Evolutionary conservation across 441 rosid genomes (phyloP), one percentile per base, ranked within the genome.

Genomic region (Erodium moschatum): DNA sequence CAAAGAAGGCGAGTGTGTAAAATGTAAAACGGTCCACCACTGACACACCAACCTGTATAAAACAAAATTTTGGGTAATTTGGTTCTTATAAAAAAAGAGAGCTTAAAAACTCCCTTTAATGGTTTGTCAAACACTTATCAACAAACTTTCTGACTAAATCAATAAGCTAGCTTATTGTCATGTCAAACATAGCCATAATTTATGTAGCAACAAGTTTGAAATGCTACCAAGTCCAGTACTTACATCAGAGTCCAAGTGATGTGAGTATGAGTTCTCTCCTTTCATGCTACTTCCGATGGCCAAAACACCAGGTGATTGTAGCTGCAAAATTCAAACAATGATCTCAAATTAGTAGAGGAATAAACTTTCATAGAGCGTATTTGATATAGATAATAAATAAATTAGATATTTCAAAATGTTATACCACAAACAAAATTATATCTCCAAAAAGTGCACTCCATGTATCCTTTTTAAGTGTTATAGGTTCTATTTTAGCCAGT

Each of bases 201-300:
- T 50, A 11, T 38, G 33, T 54, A 18, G 21, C 6, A 16, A 9
- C 21, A n/a, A 19, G 29, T 66, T 56, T 35, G 12, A 42, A 66
- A 69, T 64, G 48, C 46, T n/a, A 54, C 56, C 48, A 48, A 46
- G 20, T 72, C 27, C n/a, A 8, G 58, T 44, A 75, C 94, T 85
- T 86, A 87, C 96, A 86, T 94, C 97, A 65, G 97, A 86, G 77
- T 91, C 97, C 76, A 94, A 79, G 82, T 89, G 97, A 85, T 94
- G 97, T 3, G 97, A 94, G 76, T 91, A 94, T 12, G 99, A 94
- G 82, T 87, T 94, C 77, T 91, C 99, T 75, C 96, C 97, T 85
- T 91, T 94, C 83, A 76, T 82, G 83, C 99, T 94, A 75, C 99
- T 91, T 74, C 97, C 97, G 78, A 94, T 88, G 13, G 96, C 86